Evolutionary conservation across 2,329 filamentous ascomycete genomes (phyloP).

Genomic region (Parastagonospora nodorum): DNA sequence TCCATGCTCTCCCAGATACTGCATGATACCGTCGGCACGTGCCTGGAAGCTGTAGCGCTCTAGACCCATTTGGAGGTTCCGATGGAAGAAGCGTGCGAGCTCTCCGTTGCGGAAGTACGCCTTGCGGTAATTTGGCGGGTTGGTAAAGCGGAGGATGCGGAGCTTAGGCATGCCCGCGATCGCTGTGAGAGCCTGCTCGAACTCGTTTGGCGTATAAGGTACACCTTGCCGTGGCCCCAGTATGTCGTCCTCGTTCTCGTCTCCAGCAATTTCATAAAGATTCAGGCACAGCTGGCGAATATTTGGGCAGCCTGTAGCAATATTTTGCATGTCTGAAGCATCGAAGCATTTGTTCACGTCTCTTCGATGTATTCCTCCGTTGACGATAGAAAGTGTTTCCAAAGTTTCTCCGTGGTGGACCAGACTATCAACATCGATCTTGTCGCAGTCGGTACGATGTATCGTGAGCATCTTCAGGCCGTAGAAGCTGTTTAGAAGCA

Average conservation of each 20-base stretch:
- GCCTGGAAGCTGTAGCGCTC: neutral
- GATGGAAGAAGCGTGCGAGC: neutral
- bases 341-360: neutral
- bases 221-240: neutral
- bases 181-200: neutral
- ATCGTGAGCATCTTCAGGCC: neutral
- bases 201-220: neutral
- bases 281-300: constrained; percentile 5
- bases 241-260: neutral
- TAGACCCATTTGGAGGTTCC: neutral
- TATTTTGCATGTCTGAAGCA: neutral
- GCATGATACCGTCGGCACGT: constrained; percentile 1
- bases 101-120: neutral
- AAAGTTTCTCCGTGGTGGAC: constrained; percentile 3
- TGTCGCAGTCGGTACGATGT: neutral
- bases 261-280: constrained; percentile 1
- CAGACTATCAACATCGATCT: constrained; percentile 1
- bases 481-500: neutral
- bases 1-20: neutral
- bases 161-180: neutral
- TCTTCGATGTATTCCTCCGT: neutral
- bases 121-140: neutral
- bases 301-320: neutral
- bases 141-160: neutral
- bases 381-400: neutral